These are phyloP conservation scores for Albugo candida DNA, from an alignment of 352 stramenopile genomes.

Conservation along the genomic window DNA sequence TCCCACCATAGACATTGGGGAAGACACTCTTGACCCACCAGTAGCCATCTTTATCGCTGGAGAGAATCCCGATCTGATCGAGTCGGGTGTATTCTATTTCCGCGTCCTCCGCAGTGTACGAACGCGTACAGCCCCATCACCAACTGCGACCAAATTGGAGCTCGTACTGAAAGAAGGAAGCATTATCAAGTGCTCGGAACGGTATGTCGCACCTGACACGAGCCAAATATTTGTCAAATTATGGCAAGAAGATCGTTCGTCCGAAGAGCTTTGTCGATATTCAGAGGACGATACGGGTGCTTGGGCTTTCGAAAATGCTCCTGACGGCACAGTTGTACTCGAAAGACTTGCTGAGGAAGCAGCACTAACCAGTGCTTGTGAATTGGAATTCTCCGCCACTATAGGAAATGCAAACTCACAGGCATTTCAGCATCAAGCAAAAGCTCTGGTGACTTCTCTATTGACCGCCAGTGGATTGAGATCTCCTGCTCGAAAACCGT, in stretches of 20 bases:
- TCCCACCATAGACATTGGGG: neutral
- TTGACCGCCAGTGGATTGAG: slow-evolving; percentile 27
- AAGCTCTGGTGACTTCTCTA: slow-evolving; percentile 41
- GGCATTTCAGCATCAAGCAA: slow-evolving; percentile 23
- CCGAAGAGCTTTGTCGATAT: slow-evolving; percentile 1
- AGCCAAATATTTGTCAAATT: slow-evolving; percentile 50
- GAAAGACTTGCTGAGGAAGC: slow-evolving; percentile 5
- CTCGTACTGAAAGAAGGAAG: slow-evolving; percentile 27
- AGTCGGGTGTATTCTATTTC: slow-evolving; percentile 45
- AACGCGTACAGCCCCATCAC: slow-evolving; percentile 21
- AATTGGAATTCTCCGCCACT: slow-evolving; percentile 11
- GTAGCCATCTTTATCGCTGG: slow-evolving; percentile 22
- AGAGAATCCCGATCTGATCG: slow-evolving; percentile 34
- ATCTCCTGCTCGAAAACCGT: neutral
- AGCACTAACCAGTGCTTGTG: neutral
- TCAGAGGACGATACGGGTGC: slow-evolving; percentile 21
- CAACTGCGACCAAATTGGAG: slow-evolving; percentile 30
- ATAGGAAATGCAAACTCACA: slow-evolving; percentile 1
- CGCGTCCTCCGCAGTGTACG: slow-evolving; percentile 28
- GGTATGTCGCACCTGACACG: slow-evolving; percentile 29
- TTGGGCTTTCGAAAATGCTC: slow-evolving; percentile 49
- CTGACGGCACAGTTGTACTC: slow-evolving; percentile 30
- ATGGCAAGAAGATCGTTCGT: slow-evolving; percentile 6
- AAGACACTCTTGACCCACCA: neutral
- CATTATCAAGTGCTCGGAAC: slow-evolving; percentile 27